Percentiles rank a stretch among this genome's conserved stretches.
Conservation (phyloP, 805 yeast genomes). For the Tanozyma kutaoensis region DNA sequence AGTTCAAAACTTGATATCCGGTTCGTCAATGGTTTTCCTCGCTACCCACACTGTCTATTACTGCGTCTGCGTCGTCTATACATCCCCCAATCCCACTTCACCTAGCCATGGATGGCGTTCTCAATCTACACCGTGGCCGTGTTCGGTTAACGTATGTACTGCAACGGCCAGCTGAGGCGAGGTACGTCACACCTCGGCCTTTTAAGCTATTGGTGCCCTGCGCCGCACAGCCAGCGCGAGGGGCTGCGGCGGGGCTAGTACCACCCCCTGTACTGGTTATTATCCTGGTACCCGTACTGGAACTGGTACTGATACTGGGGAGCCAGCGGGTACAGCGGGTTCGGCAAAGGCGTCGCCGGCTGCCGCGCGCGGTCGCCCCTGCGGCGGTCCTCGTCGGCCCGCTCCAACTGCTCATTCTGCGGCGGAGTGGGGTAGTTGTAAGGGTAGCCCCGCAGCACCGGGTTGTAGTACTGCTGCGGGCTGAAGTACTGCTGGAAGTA, state of each 20-base stretch:
- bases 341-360: conserved; percentile 13
- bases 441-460: conserved; percentile 31
- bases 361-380: conserved; percentile 12
- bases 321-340: conserved; percentile 9
- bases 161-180: no score
- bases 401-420: conserved; percentile 16
- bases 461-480: conserved; percentile 23
- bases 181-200: no score
- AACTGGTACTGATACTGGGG: conserved; percentile 36
- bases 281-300: conserved; percentile 31
- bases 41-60: neutral
- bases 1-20: no score
- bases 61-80: neutral
- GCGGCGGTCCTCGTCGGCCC: conserved; percentile 6
- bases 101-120: neutral
- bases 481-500: conserved; percentile 29
- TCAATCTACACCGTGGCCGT: neutral
- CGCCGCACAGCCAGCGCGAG: no score
- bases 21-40: neutral
- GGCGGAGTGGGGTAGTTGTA: conserved; percentile 26
- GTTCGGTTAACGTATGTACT: neutral
- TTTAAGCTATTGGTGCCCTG: no score
- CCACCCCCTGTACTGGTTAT: conserved; percentile 31
- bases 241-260: no score
- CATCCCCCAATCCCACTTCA: neutral